phyloP scores from a whole-genome alignment of 257 asterid species.

The Nicotiana sylvestris region DNA sequence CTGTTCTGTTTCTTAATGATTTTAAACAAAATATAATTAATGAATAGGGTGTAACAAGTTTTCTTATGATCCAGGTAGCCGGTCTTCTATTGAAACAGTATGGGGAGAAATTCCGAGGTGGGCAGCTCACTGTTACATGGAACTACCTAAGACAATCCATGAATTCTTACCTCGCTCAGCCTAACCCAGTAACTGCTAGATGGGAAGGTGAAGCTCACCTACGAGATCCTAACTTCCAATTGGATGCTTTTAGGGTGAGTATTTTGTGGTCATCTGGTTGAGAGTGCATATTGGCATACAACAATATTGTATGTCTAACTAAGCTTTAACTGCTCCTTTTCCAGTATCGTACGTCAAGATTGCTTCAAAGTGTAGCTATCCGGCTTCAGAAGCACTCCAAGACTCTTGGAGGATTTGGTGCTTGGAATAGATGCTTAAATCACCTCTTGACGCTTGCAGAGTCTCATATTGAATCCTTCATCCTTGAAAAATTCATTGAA shows the following conservation, averaged over 20 bases:
- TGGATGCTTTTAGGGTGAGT: conserved; percentile 93
- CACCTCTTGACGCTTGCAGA: conserved; percentile 95
- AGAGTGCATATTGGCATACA: not conserved
- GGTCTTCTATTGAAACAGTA: conserved; percentile 88
- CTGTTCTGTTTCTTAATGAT: not conserved
- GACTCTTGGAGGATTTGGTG: conserved; percentile 88
- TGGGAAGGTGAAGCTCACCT: conserved; percentile 97
- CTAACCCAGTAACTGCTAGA: conserved; percentile 93
- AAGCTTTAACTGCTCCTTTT: conserved; percentile 14
- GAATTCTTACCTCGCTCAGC: conserved; percentile 87
- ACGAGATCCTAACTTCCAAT: conserved; percentile 83
- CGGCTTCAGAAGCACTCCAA: conserved; percentile 89
- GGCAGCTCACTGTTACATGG: conserved; percentile 85
- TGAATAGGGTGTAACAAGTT: not conserved
- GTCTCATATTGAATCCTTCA: conserved; percentile 85
- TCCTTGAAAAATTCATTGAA: conserved; percentile 79
- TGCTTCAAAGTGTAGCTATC: conserved; percentile 83
- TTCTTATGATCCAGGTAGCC: conserved; percentile 61
- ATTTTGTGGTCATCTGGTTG: not conserved
- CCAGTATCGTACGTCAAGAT: conserved; percentile 93
- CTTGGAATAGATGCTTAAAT: conserved; percentile 97
- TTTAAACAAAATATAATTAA: not conserved
- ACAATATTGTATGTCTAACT: not conserved
- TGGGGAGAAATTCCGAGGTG: conserved; percentile 75
- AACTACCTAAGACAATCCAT: conserved; percentile 87